phyloP scores from a whole-genome alignment of 2,329 filamentous ascomycete genomes.

The Pseudogymnoascus sp. region DNA sequence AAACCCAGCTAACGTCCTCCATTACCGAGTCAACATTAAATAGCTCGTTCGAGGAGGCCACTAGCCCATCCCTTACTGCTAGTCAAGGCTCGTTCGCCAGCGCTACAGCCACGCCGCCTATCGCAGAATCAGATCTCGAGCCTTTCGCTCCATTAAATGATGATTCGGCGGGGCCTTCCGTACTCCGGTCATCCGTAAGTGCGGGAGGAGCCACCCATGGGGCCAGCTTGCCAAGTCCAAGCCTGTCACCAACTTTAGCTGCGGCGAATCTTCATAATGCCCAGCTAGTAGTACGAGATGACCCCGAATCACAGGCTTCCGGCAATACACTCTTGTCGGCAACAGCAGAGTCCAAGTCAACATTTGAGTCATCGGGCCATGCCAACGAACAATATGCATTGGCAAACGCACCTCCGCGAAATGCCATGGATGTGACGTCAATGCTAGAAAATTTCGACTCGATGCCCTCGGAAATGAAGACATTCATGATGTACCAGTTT shows the following conservation, averaged over 20 bases:
- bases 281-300: conserved; percentile 27
- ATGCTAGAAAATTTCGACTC: conserved; percentile 87
- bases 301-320: neutral
- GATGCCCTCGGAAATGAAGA: conserved; percentile 85
- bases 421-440: conserved; percentile 67
- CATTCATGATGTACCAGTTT: conserved; percentile 94
- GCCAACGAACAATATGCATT: conserved; percentile 23
- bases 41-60: conserved; percentile 22
- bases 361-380: conserved; percentile 23
- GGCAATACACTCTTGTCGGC: conserved; percentile 19
- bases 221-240: conserved; percentile 87
- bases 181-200: conserved; percentile 29
- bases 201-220: conserved; percentile 42
- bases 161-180: conserved; percentile 38
- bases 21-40: conserved; percentile 40
- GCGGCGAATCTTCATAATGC: conserved; percentile 42
- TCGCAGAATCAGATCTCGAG: conserved; percentile 63
- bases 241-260: conserved; percentile 82
- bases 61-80: conserved; percentile 15
- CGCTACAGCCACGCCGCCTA: conserved; percentile 64
- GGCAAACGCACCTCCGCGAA: conserved; percentile 23
- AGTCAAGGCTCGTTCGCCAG: conserved; percentile 47
- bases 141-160: conserved; percentile 45
- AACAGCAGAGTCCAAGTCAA: conserved; percentile 19
- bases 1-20: conserved; percentile 31